Base-by-base conservation (phyloP, 139 green algal species). In the Pleodorina starrii region DNA sequence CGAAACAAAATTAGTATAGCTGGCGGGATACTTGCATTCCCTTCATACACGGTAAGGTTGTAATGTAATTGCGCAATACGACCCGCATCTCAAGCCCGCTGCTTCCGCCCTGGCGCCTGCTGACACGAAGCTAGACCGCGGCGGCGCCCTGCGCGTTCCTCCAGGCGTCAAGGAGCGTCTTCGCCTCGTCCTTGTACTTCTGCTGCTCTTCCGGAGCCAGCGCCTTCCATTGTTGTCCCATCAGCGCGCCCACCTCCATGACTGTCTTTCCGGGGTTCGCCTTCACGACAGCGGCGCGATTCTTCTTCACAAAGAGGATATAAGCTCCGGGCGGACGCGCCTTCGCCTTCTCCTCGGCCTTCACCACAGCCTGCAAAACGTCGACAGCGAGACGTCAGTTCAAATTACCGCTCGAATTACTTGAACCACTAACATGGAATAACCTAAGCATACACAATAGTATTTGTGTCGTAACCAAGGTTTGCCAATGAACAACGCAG, bases 291-390 rank as follows among this genome's bases (percentile, higher is more conserved):
- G 42, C 68, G 4, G 46, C 0, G 23, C 83, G 83, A 27, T 87
- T n/a, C 60, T 82, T 59, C 48, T 66, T 83, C 14, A 54, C 29
- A 19, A 82, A 91, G 1, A 87, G 66, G 12, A 87, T 87, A 63
- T 91, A 91, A 5, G 48, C 44, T 0, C 43, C 23, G 11, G 72
- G 48, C 10, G 87, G 77, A 11, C 66, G 21, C 4, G 66, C 36
- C 5, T 69, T 72, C 40, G 78, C 63, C 78, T 78, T 82, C 76
- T 91, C 85, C 21, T 25, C 50, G 1, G 87, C 87, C 48, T 60
- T 17, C 0, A 46, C 0, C 69, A 69, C 46, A 0, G 44, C 83
- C 83, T 88, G 83, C 29, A 25, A n/a, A n/a, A n/a, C n/a, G n/a
- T n/a, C n/a, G n/a, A n/a, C n/a, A n/a, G n/a, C n/a, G n/a, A n/a